These are phyloP conservation scores for Phyllosticta capitalensis DNA, from an alignment of 2,329 filamentous ascomycete species.

Conservation along the genomic window DNA sequence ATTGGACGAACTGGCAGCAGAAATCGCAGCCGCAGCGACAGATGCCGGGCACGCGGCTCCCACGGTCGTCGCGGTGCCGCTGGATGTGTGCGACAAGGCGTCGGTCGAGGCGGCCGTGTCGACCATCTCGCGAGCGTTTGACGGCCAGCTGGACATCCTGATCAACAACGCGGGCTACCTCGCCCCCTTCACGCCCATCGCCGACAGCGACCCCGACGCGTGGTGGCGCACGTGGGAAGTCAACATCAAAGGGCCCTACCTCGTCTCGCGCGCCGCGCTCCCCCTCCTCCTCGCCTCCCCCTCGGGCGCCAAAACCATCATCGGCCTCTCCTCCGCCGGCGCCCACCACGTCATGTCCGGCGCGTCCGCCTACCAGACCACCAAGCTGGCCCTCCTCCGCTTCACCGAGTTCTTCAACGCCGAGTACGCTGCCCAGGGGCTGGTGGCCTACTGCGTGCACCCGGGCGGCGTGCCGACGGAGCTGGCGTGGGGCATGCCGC, in stretches of 20 bases:
- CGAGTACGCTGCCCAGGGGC: slow-evolving; percentile 25
- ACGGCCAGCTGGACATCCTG: slow-evolving; percentile 33
- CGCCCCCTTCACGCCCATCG: slow-evolving; percentile 16
- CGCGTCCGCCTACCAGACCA: slow-evolving; percentile 33
- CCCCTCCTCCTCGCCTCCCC: slow-evolving; percentile 30
- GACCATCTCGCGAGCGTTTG: neutral
- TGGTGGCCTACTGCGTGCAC: slow-evolving; percentile 19
- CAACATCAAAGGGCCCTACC: slow-evolving; percentile 41
- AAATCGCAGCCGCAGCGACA: slow-evolving; percentile 29
- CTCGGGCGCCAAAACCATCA: slow-evolving; percentile 29
- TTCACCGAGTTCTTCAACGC: slow-evolving; percentile 41
- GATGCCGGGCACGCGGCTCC: slow-evolving; percentile 21
- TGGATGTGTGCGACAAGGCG: neutral
- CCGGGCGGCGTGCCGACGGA: slow-evolving; percentile 22
- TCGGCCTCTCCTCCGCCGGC: slow-evolving; percentile 40
- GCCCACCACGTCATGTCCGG: slow-evolving; percentile 19
- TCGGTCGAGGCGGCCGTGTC: neutral
- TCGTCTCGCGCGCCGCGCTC: slow-evolving; percentile 38
- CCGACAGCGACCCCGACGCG: slow-evolving; percentile 26
- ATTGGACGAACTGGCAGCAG: slow-evolving; percentile 28
- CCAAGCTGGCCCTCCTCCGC: slow-evolving; percentile 41
- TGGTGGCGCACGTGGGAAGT: slow-evolving; percentile 39
- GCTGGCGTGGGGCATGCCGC: slow-evolving; percentile 7
- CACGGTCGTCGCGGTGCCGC: slow-evolving; percentile 27
- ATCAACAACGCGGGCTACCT: slow-evolving; percentile 38